Evolutionary conservation across 176 grass and related monocot genomes (phyloP).

Genomic region (Areca catechu): DNA sequence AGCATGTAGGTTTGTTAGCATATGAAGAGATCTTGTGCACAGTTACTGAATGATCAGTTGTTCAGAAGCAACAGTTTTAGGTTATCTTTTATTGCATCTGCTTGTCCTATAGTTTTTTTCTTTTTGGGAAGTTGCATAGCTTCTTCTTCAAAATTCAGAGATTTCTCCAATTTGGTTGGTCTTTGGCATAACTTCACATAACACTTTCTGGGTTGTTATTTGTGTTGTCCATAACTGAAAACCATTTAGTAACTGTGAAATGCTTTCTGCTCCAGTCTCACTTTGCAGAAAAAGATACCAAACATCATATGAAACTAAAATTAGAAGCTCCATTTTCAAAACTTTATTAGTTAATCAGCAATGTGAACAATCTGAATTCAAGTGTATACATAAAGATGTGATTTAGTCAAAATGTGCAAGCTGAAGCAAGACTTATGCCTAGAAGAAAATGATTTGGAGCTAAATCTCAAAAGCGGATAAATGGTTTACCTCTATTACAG

Average conservation of each 20-base stretch:
- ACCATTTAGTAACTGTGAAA: not conserved
- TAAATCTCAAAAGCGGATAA: too few relatives aligned
- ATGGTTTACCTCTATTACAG: conserved; percentile 31
- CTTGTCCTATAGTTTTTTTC: conserved; percentile 12
- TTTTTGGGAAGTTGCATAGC: not conserved
- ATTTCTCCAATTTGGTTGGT: conserved; percentile 10
- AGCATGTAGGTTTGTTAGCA: not conserved
- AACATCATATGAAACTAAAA: too few relatives aligned
- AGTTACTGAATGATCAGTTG: conserved; percentile 25
- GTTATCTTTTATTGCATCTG: conserved; percentile 31
- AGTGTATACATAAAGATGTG: too few relatives aligned
- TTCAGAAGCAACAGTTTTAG: conserved; percentile 49
- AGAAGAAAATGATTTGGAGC: too few relatives aligned
- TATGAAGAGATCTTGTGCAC: conserved; percentile 27
- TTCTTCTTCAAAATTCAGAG: conserved; percentile 19
- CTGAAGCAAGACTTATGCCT: too few relatives aligned
- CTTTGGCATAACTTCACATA: conserved; percentile 26
- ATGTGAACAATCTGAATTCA: too few relatives aligned
- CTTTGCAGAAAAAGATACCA: too few relatives aligned
- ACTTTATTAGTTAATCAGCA: too few relatives aligned
- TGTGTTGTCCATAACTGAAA: conserved; percentile 20
- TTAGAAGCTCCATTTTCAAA: too few relatives aligned
- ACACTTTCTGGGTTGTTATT: conserved; percentile 18
- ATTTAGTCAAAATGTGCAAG: too few relatives aligned
- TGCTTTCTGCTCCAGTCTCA: too few relatives aligned